Evolutionary conservation across 352 stramenopile species (phyloP).

Genomic region (Phytophthora colocasiae): DNA sequence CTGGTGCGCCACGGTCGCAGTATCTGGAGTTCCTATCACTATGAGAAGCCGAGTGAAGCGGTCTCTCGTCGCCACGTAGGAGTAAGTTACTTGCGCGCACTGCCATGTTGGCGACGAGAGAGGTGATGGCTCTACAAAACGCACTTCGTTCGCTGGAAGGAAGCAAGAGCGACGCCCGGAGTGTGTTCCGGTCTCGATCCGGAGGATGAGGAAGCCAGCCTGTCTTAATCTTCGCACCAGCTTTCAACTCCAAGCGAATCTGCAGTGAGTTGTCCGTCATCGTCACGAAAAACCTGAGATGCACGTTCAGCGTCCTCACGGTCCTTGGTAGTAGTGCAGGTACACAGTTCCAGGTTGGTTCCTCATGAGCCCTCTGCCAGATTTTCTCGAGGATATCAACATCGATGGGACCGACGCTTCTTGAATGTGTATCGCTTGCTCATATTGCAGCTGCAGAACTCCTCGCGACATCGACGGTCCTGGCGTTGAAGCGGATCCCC

Average conservation of each 20-base stretch:
- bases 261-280: conserved; percentile 48
- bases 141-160: conserved; percentile 42
- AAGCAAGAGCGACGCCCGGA: conserved; percentile 41
- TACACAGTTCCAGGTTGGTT: conserved; percentile 44
- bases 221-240: conserved; percentile 41
- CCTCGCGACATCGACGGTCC: conserved; percentile 60
- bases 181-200: conserved; percentile 1
- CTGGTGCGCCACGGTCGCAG: conserved; percentile 11
- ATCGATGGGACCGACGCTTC: conserved; percentile 52
- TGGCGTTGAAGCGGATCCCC: conserved; percentile 71
- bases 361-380: conserved; percentile 61
- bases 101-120: conserved; percentile 26
- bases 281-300: conserved; percentile 48
- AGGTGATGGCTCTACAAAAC: conserved; percentile 28
- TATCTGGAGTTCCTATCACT: conserved; percentile 15
- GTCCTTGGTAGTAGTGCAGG: conserved; percentile 65
- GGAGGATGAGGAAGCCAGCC: conserved; percentile 26
- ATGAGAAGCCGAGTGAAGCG: conserved; percentile 6
- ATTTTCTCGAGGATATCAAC: conserved; percentile 64
- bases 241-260: conserved; percentile 44
- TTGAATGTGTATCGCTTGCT: conserved; percentile 62
- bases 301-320: conserved; percentile 56
- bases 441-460: conserved; percentile 50
- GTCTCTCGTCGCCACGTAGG: conserved; percentile 29
- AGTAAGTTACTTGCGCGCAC: conserved; percentile 16